Percentiles rank a stretch among this genome's conserved stretches.
These are phyloP conservation scores for Diaporthe batatas DNA, from an alignment of 2,329 filamentous ascomycete genomes.

Conservation along the genomic window DNA sequence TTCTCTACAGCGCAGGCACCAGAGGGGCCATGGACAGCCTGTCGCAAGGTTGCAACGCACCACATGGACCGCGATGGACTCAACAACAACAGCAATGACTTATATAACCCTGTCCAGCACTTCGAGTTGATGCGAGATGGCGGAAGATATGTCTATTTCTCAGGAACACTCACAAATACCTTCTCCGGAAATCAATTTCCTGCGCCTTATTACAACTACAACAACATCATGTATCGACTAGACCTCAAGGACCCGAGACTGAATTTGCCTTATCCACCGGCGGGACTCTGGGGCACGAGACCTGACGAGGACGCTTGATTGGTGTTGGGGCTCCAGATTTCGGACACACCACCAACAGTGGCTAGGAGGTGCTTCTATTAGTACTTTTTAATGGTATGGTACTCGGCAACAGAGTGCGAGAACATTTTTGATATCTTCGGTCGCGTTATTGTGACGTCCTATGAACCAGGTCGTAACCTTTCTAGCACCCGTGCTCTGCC, in stretches of 20 bases:
- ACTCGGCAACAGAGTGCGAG: too few relatives aligned
- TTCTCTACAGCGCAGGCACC: conserved; percentile 36
- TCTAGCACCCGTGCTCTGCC: not conserved
- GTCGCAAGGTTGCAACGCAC: conserved; percentile 40
- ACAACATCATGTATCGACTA: conserved; percentile 43
- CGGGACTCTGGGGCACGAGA: conserved; percentile 34
- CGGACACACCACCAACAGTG: not conserved
- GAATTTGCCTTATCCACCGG: conserved; percentile 21
- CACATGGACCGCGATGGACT: conserved; percentile 37
- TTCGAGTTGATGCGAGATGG: conserved; percentile 37
- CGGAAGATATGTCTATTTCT: conserved; percentile 40
- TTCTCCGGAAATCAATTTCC: conserved; percentile 40
- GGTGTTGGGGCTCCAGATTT: not conserved
- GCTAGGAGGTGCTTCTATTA: not conserved
- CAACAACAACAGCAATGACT: conserved; percentile 37
- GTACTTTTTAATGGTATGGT: not conserved
- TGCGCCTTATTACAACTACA: conserved; percentile 42
- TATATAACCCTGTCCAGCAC: conserved; percentile 42
- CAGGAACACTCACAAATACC: conserved; percentile 40
- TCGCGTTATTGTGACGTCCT: not conserved
- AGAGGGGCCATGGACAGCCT: conserved; percentile 38
- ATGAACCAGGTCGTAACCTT: too few relatives aligned
- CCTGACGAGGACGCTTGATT: conserved; percentile 17
- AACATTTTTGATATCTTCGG: not conserved
- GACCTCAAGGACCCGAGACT: conserved; percentile 36